A percentile compares a stretch with the other conserved stretches of the same genome.
Conservation (phyloP, 192 early-diverging fungal genomes). For the Chytriomyces hyalinus region DNA sequence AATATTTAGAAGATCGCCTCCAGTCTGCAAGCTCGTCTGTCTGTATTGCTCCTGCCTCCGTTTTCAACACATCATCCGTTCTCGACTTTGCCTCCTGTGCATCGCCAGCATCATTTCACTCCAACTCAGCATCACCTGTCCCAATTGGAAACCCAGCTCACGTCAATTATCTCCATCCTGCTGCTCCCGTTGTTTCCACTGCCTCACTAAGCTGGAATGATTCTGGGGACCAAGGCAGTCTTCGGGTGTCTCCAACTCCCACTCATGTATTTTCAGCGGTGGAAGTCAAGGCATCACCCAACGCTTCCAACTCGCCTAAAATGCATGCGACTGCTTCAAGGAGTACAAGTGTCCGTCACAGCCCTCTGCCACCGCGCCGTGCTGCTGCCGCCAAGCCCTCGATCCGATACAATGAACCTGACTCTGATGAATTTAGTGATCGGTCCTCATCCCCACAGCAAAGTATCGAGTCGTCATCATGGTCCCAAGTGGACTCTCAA, state of each 20-base stretch:
- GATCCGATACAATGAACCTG: neutral
- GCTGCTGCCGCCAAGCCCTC: neutral
- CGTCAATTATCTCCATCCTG: neutral
- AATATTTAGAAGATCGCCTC: neutral
- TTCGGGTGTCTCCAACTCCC: neutral
- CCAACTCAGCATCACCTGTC: neutral
- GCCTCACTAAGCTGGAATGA: neutral
- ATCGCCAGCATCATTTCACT: neutral
- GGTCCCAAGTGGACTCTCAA: neutral
- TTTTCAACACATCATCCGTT: neutral
- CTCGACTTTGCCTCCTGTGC: neutral
- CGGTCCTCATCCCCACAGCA: constrained; percentile 1
- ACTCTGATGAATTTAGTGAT: constrained; percentile 3
- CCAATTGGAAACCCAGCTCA: neutral
- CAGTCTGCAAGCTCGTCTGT: neutral
- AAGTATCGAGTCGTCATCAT: neutral
- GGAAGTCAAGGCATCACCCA: neutral
- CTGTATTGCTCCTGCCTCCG: neutral
- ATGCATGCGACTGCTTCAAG: neutral
- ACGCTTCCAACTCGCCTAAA: neutral
- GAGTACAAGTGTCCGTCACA: neutral
- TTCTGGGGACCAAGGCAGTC: neutral
- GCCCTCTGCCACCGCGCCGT: neutral
- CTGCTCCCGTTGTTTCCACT: neutral
- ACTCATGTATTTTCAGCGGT: neutral